These are phyloP conservation scores for Paratinospora sagittata DNA, from an alignment of 164 flowering plant species.

Conservation along the genomic window DNA sequence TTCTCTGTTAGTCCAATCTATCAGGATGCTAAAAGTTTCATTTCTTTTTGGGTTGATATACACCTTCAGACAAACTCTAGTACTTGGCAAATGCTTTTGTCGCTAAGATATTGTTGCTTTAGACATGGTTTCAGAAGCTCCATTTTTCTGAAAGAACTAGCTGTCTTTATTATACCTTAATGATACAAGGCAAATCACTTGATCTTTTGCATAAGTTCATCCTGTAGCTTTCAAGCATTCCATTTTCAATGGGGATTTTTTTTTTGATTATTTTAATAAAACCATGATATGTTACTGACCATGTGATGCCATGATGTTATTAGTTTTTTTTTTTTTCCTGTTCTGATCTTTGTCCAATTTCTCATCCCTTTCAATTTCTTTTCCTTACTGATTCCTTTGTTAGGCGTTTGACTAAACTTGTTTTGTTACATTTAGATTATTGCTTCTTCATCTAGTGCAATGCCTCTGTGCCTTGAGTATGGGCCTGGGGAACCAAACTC, in stretches of 20 bases:
- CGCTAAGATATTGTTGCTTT: neutral
- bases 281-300: neutral
- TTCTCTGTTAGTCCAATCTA: too few species aligned
- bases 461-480: conserved; percentile 60
- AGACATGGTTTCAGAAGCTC: neutral
- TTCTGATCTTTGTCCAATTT: neutral
- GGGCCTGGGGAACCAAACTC: conserved; percentile 58
- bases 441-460: conserved; percentile 44
- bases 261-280: neutral
- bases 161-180: neutral
- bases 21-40: too few species aligned
- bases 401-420: neutral
- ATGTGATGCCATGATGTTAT: neutral
- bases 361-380: neutral
- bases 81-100: neutral
- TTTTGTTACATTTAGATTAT: conserved; percentile 41
- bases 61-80: neutral
- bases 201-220: neutral
- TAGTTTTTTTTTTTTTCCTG: neutral
- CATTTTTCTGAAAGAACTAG: neutral
- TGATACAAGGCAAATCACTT: neutral
- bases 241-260: neutral
- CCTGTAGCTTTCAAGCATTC: neutral
- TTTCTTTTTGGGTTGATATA: neutral
- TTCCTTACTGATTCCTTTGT: neutral